These are phyloP conservation scores for Nitzschia sp. DNA, from an alignment of 108 stramenopile genomes.

Conservation along the genomic window DNA sequence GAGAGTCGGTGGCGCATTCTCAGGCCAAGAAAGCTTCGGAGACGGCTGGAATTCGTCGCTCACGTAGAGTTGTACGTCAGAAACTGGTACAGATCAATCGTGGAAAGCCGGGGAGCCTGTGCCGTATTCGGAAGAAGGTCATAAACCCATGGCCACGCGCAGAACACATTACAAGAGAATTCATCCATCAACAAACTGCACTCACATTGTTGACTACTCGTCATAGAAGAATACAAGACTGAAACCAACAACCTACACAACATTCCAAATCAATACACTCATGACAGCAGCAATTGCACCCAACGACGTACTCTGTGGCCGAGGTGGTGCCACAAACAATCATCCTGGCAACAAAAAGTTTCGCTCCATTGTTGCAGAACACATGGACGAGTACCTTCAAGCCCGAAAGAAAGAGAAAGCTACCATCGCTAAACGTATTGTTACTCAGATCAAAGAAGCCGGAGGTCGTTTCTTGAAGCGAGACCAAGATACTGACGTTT, in stretches of 20 bases:
- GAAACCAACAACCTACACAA: slow-evolving; percentile 15
- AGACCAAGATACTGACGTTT: slow-evolving; percentile 22
- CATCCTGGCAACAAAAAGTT: slow-evolving; percentile 68
- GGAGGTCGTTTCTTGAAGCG: slow-evolving; percentile 82
- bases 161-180: too few species aligned
- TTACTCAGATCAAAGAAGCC: slow-evolving; percentile 40
- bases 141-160: too few species aligned
- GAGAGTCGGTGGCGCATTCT: too few species aligned
- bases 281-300: slow-evolving; percentile 28
- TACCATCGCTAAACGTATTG: slow-evolving; percentile 57
- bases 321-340: slow-evolving; percentile 77
- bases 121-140: too few species aligned
- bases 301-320: slow-evolving; percentile 78
- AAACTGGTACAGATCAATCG: too few species aligned
- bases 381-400: slow-evolving; percentile 65
- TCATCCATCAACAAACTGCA: too few species aligned
- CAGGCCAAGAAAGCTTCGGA: too few species aligned
- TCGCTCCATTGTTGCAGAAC: slow-evolving; percentile 43
- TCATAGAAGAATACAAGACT: neutral
- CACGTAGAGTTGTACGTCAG: too few species aligned
- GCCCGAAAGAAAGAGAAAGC: slow-evolving; percentile 80
- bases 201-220: too few species aligned
- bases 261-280: neutral
- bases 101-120: too few species aligned
- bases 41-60: too few species aligned